phyloP scores from a whole-genome alignment of 2,329 filamentous ascomycete species.

The Cytospora schulzeri region DNA sequence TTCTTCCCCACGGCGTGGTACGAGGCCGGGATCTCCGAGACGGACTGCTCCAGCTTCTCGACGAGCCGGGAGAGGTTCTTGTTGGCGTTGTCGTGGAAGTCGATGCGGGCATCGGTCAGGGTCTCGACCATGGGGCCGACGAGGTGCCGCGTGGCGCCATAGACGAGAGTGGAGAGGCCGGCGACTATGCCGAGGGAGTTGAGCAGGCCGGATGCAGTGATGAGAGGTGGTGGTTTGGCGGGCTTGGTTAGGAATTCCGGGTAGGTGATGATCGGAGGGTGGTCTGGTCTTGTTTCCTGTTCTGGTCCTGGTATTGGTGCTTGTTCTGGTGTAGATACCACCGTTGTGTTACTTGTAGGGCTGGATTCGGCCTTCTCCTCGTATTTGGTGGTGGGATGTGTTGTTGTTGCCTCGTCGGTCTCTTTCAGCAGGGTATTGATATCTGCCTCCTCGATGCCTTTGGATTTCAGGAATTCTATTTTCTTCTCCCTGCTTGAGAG shows the following conservation, averaged over 20 bases:
- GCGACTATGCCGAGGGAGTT: slow-evolving; percentile 61
- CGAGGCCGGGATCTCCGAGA: slow-evolving; percentile 60
- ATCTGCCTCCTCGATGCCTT: slow-evolving; percentile 69
- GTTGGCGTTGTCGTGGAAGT: slow-evolving; percentile 53
- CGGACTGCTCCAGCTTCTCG: slow-evolving; percentile 55
- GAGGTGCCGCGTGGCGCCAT: slow-evolving; percentile 71
- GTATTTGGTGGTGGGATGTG: slow-evolving; percentile 2
- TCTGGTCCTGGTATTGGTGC: no score
- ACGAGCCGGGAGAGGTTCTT: slow-evolving; percentile 50
- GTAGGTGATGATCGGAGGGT: slow-evolving; percentile 67
- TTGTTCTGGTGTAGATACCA: slow-evolving; percentile 2
- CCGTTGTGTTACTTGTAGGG: slow-evolving; percentile 12
- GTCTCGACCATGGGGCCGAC: slow-evolving; percentile 62
- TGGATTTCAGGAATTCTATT: slow-evolving; percentile 73
- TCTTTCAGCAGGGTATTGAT: slow-evolving; percentile 66
- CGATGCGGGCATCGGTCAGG: slow-evolving; percentile 53
- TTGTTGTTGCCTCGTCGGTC: slow-evolving; percentile 18
- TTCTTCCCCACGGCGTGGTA: slow-evolving; percentile 31
- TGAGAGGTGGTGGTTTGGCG: slow-evolving; percentile 58
- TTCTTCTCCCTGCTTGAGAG: slow-evolving; percentile 73
- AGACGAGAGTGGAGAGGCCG: slow-evolving; percentile 63
- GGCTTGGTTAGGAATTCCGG: slow-evolving; percentile 68
- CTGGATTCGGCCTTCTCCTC: slow-evolving; percentile 17
- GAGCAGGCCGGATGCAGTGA: slow-evolving; percentile 61
- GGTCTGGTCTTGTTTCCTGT: slow-evolving; percentile 42